These are phyloP conservation scores for Larix kaempferi DNA, from an alignment of 75 land plant species.

Conservation along the genomic window DNA sequence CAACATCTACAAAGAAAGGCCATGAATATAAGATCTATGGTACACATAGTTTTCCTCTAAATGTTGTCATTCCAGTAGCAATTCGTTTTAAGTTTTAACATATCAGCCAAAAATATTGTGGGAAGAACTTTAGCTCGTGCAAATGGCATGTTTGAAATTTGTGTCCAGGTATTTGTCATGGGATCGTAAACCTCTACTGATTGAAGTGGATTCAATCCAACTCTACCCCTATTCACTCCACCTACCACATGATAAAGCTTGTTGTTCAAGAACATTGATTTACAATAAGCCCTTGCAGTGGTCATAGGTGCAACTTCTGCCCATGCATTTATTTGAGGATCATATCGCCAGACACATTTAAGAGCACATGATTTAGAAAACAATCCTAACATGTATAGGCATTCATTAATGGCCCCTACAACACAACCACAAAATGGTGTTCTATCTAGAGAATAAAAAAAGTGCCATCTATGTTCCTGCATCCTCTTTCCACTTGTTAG, in stretches of 20 bases:
- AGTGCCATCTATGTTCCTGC: too few relatives aligned
- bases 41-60: slow-evolving; percentile 73
- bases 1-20: slow-evolving; percentile 99
- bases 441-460: slow-evolving; percentile 33
- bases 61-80: slow-evolving; percentile 94
- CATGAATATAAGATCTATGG: slow-evolving; percentile 95
- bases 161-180: slow-evolving; percentile 56
- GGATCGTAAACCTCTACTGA: slow-evolving; percentile 95
- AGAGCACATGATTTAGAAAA: slow-evolving; percentile 69
- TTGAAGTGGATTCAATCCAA: slow-evolving; percentile 86
- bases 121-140: slow-evolving; percentile 74
- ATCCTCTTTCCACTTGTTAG: too few relatives aligned
- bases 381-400: slow-evolving; percentile 90
- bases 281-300: slow-evolving; percentile 86
- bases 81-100: slow-evolving; percentile 95
- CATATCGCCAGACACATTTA: slow-evolving; percentile 79
- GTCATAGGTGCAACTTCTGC: slow-evolving; percentile 73
- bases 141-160: slow-evolving; percentile 90
- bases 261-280: slow-evolving; percentile 68
- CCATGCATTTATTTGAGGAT: slow-evolving; percentile 79
- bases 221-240: slow-evolving; percentile 78
- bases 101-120: slow-evolving; percentile 78
- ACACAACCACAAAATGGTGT: slow-evolving; percentile 89
- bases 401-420: slow-evolving; percentile 80
- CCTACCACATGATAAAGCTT: slow-evolving; percentile 97